Conservation (phyloP, 2,329 filamentous ascomycete genomes). For the Claviceps citrina region DNA sequence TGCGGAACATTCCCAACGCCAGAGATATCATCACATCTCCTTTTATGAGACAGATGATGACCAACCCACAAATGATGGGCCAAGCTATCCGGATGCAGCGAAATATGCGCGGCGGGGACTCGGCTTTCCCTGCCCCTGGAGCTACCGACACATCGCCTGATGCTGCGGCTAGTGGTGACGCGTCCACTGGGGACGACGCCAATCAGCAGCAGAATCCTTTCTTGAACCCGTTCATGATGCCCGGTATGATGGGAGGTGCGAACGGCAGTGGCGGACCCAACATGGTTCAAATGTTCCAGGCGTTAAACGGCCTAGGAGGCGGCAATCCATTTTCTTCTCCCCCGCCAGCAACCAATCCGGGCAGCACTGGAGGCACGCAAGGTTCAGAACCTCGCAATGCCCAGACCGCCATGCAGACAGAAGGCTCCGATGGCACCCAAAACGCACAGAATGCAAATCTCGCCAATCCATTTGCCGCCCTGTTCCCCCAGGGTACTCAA, state of each 20-base stretch:
- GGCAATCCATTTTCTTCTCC: constrained; percentile 21
- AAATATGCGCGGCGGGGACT: constrained; percentile 42
- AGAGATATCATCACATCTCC: constrained; percentile 79
- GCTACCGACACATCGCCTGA: constrained; percentile 74
- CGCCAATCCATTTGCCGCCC: constrained; percentile 50
- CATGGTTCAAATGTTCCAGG: constrained; percentile 16
- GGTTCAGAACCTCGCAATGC: constrained; percentile 12
- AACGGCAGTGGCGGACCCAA: constrained; percentile 9
- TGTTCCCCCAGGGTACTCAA: constrained; percentile 32
- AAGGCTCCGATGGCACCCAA: constrained; percentile 11
- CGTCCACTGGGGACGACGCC: constrained; percentile 15
- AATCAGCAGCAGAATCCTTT: constrained; percentile 28
- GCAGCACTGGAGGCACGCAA: constrained; percentile 8
- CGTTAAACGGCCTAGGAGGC: constrained; percentile 16
- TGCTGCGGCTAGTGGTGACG: constrained; percentile 16
- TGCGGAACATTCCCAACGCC: constrained; percentile 57
- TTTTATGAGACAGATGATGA: constrained; percentile 82
- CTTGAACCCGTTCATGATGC: constrained; percentile 17
- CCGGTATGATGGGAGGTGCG: constrained; percentile 11
- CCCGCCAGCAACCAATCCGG: background rate
- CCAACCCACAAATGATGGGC: constrained; percentile 70
- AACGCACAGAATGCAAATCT: constrained; percentile 23
- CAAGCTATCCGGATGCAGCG: constrained; percentile 73
- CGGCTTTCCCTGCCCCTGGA: constrained; percentile 75
- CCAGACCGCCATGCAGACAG: constrained; percentile 12